phyloP scores from a whole-genome alignment of 352 stramenopile genomes.

The Phytophthora meadii region DNA sequence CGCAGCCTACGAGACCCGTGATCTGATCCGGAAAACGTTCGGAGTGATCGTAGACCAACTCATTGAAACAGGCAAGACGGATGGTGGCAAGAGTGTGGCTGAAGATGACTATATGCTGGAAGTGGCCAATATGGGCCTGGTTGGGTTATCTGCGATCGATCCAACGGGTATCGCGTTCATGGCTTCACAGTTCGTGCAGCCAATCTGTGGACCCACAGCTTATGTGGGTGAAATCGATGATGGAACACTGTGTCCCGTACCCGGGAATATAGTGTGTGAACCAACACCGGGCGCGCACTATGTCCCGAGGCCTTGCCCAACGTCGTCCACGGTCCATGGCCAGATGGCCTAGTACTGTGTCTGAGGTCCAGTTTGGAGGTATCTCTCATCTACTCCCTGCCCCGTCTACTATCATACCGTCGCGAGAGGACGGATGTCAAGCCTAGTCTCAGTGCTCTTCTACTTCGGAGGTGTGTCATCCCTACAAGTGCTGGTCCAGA shows the following conservation, averaged over 20 bases:
- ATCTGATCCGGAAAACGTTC: conserved; percentile 38
- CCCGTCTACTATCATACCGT: no score
- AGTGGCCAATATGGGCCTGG: conserved; percentile 38
- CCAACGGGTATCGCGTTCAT: conserved; percentile 52
- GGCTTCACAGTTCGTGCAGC: conserved; percentile 56
- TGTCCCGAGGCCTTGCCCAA: no score
- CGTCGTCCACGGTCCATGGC: no score
- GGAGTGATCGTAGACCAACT: conserved; percentile 37
- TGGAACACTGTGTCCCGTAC: conserved; percentile 25
- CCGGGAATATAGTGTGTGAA: no score
- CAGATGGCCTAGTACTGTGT: no score
- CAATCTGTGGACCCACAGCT: conserved; percentile 50
- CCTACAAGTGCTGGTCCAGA: no score
- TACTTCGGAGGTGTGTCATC: no score
- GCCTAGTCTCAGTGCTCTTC: no score
- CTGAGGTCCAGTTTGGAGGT: no score
- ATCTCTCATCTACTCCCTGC: no score
- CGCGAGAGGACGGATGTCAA: no score
- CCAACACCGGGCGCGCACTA: no score
- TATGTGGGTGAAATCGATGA: conserved; percentile 55
- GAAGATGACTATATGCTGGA: conserved; percentile 43
- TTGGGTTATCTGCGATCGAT: conserved; percentile 36
- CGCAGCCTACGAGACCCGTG: conserved; percentile 29
- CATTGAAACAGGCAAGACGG: conserved; percentile 35
- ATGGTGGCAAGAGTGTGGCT: conserved; percentile 23